Evolutionary conservation across 2,329 filamentous ascomycete genomes (phyloP).

Genomic region (Aspergillus piperis): DNA sequence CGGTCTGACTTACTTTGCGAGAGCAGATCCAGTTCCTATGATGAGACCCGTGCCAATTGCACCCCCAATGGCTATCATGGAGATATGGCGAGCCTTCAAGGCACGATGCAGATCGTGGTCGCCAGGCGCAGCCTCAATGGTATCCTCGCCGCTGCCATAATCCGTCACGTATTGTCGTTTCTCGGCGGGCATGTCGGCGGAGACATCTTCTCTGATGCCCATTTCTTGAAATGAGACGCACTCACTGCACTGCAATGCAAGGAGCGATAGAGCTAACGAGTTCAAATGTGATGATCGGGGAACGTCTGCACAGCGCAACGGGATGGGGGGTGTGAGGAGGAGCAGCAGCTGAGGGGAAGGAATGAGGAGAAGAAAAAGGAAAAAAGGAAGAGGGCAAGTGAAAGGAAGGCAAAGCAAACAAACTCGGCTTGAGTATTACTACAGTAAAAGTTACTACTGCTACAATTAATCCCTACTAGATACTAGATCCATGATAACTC

Average conservation of each 20-base stretch:
- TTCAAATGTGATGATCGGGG: not conserved
- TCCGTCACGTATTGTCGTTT: conserved; percentile 11
- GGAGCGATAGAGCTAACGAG: not conserved
- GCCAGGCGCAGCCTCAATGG: conserved; percentile 25
- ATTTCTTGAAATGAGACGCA: not conserved
- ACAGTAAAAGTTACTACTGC: too few relatives aligned
- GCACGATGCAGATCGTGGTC: conserved; percentile 44
- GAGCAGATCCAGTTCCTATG: conserved; percentile 42
- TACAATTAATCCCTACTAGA: too few relatives aligned
- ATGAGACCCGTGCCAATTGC: conserved; percentile 48
- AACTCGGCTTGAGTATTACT: not conserved
- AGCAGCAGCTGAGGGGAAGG: not conserved
- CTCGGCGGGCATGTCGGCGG: conserved; percentile 21
- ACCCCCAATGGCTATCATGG: conserved; percentile 49
- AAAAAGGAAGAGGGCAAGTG: too few relatives aligned
- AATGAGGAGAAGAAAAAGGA: conserved; percentile 1
- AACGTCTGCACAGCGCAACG: not conserved
- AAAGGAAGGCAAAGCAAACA: not conserved
- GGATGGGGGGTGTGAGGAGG: not conserved
- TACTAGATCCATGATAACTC: too few relatives aligned
- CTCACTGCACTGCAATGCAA: not conserved
- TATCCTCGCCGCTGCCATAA: conserved; percentile 22
- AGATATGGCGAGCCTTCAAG: conserved; percentile 44
- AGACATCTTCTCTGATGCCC: conserved; percentile 26
- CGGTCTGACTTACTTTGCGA: conserved; percentile 34